Evolutionary conservation across 2,329 filamentous ascomycete species (phyloP).

Genomic region (Trichoderma sp.): DNA sequence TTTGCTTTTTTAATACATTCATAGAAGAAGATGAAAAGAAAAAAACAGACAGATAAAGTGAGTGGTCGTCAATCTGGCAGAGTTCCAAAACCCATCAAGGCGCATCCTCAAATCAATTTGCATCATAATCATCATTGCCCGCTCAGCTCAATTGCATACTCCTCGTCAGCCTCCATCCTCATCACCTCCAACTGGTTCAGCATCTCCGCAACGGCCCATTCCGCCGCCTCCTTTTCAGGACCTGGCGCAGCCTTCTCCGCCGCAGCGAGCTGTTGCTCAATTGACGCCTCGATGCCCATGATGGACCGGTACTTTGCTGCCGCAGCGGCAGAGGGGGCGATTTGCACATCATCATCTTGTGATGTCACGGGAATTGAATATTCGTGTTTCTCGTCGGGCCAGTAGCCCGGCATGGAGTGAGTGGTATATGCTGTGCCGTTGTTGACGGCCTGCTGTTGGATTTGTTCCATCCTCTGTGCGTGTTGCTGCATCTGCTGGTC

Average conservation of each 20-base stretch:
- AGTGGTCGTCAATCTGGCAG: not conserved
- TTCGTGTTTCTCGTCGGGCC: slow-evolving; percentile 38
- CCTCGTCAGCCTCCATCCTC: slow-evolving; percentile 49
- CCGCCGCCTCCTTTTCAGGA: slow-evolving; percentile 31
- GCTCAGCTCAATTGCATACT: slow-evolving; percentile 47
- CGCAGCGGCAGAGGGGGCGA: slow-evolving; percentile 33
- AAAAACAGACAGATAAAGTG: not conserved
- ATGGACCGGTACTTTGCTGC: slow-evolving; percentile 42
- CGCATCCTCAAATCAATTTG: not conserved
- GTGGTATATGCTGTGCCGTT: not conserved
- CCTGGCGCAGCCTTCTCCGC: slow-evolving; percentile 31
- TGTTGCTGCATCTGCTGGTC: not conserved
- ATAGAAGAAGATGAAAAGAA: not conserved
- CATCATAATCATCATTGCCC: not conserved
- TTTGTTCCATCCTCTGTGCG: not conserved
- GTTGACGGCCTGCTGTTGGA: not conserved
- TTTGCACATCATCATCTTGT: not conserved
- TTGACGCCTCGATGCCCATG: slow-evolving; percentile 39
- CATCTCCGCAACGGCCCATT: slow-evolving; percentile 44
- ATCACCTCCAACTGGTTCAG: slow-evolving; percentile 42
- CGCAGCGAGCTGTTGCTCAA: slow-evolving; percentile 37
- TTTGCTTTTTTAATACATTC: not conserved
- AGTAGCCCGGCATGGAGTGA: slow-evolving; percentile 36
- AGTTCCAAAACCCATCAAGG: not conserved
- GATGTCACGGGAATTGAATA: slow-evolving; percentile 20